A percentile compares a stretch with the other conserved stretches of the same genome.
Evolutionary conservation across 140 eudicot species (phyloP).

Genomic region (Anethum foeniculum): DNA sequence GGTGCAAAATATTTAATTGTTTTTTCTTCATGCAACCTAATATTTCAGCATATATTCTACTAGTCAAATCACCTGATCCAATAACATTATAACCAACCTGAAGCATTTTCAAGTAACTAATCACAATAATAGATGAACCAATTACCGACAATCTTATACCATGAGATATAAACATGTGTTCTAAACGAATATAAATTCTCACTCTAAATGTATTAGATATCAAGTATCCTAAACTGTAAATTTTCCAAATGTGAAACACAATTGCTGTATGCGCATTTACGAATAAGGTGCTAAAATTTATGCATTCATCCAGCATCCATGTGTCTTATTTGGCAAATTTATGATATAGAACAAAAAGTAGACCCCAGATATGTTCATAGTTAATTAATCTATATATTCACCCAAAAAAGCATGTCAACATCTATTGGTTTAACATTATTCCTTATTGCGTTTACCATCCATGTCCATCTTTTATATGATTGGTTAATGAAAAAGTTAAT

Average conservation of each 20-base stretch:
- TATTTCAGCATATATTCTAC: background rate
- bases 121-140: background rate
- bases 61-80: background rate
- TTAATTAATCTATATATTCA: too few species aligned
- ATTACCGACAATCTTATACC: background rate
- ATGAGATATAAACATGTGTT: background rate
- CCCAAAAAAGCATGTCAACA: background rate
- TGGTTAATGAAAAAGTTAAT: background rate
- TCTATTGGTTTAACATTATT: background rate
- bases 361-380: background rate
- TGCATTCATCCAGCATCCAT: background rate
- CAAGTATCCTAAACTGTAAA: background rate
- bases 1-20: background rate
- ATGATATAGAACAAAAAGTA: too few species aligned
- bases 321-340: background rate
- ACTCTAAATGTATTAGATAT: background rate
- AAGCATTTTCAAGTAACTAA: too few species aligned
- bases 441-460: too few species aligned
- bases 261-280: background rate
- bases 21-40: background rate
- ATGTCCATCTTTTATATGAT: background rate
- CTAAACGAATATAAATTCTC: background rate
- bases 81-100: too few species aligned
- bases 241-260: background rate
- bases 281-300: background rate